phyloP scores from a whole-genome alignment of 1,139 yeast species.

The Taphrina sp. region DNA sequence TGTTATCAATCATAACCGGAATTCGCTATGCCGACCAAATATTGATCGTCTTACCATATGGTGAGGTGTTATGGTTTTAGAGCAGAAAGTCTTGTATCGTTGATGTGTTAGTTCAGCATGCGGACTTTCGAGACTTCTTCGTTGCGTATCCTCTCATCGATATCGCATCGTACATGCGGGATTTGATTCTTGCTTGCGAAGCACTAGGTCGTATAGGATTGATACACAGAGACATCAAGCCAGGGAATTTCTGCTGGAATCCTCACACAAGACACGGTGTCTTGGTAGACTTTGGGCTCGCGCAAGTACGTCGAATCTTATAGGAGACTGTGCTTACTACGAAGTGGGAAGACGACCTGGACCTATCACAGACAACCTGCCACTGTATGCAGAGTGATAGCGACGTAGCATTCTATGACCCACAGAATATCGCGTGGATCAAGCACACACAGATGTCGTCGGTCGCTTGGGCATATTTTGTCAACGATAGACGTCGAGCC shows the following conservation, averaged over 20 bases:
- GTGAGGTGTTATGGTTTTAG: no score
- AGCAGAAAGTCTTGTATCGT: no score
- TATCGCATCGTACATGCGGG: conserved; percentile 42
- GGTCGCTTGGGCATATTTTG: conserved; percentile 38
- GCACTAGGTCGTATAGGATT: conserved; percentile 72
- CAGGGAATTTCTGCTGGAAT: conserved; percentile 72
- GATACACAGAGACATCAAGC: conserved; percentile 84
- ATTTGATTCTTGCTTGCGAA: conserved; percentile 68
- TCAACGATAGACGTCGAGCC: conserved; percentile 42
- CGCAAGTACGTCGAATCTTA: conserved; percentile 52
- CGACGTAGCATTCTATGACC: conserved; percentile 2
- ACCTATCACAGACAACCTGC: conserved; percentile 20
- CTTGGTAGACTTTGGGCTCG: conserved; percentile 84
- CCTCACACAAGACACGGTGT: conserved; percentile 74
- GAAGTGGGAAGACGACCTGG: conserved; percentile 33
- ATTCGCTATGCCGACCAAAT: conserved; percentile 33
- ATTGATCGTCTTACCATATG: conserved; percentile 31
- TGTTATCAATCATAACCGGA: conserved; percentile 28
- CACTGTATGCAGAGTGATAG: conserved; percentile 20
- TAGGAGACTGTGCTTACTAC: conserved; percentile 38
- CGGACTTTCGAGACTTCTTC: conserved; percentile 34
- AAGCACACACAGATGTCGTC: conserved; percentile 1
- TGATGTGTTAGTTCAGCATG: conserved; percentile 31
- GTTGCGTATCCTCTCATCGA: conserved; percentile 25
- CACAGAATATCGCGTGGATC: background rate